Percentiles rank a stretch among this genome's conserved stretches.
These are phyloP conservation scores for Angomonas ambiguus DNA, from an alignment of 208 protist species.

Conservation along the genomic window DNA sequence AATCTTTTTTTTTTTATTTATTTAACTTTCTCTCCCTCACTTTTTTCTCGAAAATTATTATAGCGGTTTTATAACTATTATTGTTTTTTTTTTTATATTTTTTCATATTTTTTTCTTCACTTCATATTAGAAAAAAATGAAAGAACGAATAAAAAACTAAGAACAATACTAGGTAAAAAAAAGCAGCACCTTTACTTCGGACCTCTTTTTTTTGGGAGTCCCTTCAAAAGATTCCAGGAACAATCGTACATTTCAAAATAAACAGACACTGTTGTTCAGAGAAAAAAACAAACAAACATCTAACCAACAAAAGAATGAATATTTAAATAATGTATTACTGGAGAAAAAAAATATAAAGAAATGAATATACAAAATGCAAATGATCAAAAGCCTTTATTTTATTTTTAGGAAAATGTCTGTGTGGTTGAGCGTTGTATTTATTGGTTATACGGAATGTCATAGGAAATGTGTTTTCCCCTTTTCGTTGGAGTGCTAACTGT, in stretches of 20 bases:
- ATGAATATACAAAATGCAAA: background rate
- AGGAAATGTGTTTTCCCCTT: too few species aligned
- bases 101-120: background rate
- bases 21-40: slow-evolving; percentile 17
- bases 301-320: too few species aligned
- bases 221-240: background rate
- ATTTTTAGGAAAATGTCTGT: slow-evolving; percentile 7
- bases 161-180: background rate
- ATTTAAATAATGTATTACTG: background rate
- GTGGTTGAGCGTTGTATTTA: too few species aligned
- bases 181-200: too few species aligned
- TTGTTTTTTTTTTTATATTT: slow-evolving; percentile 18
- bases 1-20: slow-evolving; percentile 7
- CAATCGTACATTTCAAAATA: background rate
- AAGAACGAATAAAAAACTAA: background rate
- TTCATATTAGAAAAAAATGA: slow-evolving; percentile 5
- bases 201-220: too few species aligned
- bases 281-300: background rate
- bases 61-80: slow-evolving; percentile 14
- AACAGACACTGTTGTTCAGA: background rate
- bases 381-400: slow-evolving; percentile 8
- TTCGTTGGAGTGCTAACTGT: too few species aligned
- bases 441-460: too few species aligned
- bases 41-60: slow-evolving; percentile 13
- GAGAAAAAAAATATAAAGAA: background rate